Evolutionary conservation across 805 yeast species (phyloP), one percentile per base, ranked within the genome.

Genomic region (Tetrapisispora namnaoensis): DNA sequence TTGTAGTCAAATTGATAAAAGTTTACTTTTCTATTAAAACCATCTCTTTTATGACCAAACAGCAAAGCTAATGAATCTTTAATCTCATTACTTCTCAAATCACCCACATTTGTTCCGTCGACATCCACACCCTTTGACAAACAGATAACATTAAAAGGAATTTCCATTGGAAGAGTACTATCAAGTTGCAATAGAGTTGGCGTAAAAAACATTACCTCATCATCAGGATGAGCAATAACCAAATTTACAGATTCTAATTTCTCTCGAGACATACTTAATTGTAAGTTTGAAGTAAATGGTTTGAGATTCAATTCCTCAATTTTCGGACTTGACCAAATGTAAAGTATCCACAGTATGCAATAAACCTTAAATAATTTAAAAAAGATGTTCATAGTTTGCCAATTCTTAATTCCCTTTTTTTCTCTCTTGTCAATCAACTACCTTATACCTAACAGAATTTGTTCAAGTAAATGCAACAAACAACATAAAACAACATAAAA

Each of bases 181-280:
- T 63, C 51, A 36, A 63, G 48, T 32, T 61, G 59, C 30, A 62
- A 42, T 20, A 65, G 44, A 11, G 63, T 72, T 0, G 99, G 99
- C 1, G 88, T 79, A 59, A 93, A 93, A 66, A 93, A 93, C 99
- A 93, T 93, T 46, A 88, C 90, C 67, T 93, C 99, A 65, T 93
- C 99, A 66, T 93, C 99, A 0, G 99, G 99, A 66, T 93, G 99
- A 0, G 96, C 96, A 38, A 89, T 82, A 13, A 91, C 68, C 42
- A 82, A 43, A 3, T 14, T 36, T 4, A 43, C 21, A 9, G 46
- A 43, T 42, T 42, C n/a, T 16, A 42, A 18, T 7, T 24, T 17
- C 13, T 18, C 9, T 42, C 8, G 24, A 16, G 37, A 20, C 14
- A 34, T 22, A 11, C 22, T 37, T 13, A 38, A 13, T 5, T 22